phyloP scores from a whole-genome alignment of 1,284 basidiomycete genomes.

The Boletus smithii region DNA sequence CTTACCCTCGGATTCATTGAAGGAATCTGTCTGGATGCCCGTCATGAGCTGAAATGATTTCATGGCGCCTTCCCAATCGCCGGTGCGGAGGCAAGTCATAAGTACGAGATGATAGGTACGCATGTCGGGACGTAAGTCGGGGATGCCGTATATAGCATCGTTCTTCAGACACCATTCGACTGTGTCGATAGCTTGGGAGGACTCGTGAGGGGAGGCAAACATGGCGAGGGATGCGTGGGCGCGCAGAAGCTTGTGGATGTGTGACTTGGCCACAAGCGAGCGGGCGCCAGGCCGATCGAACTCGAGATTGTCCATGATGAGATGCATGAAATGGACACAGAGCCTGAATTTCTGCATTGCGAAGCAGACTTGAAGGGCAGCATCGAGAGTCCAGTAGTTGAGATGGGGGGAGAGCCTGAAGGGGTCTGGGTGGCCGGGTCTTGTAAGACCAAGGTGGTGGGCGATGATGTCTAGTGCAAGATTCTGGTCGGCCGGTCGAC shows the following conservation, averaged over 20 bases:
- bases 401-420: constrained; percentile 40
- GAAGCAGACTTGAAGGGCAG: constrained; percentile 56
- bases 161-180: constrained; percentile 64
- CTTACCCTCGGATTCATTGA: constrained; percentile 43
- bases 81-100: constrained; percentile 53
- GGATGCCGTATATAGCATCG: constrained; percentile 39
- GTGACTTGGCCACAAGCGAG: constrained; percentile 47
- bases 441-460: constrained; percentile 59
- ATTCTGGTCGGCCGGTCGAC: constrained; percentile 54
- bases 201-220: constrained; percentile 30
- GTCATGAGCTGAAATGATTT: constrained; percentile 65
- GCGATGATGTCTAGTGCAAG: constrained; percentile 60
- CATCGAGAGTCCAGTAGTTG: constrained; percentile 45
- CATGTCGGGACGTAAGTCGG: constrained; percentile 45
- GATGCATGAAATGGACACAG: constrained; percentile 54
- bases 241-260: constrained; percentile 57
- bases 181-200: constrained; percentile 45
- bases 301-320: constrained; percentile 43
- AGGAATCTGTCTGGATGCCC: constrained; percentile 52
- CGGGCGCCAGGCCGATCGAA: constrained; percentile 33
- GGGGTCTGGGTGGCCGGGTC: constrained; percentile 41
- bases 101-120: constrained; percentile 58
- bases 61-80: constrained; percentile 57
- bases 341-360: constrained; percentile 43
- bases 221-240: constrained; percentile 47